Base-by-base conservation (phyloP, 768 basidiomycete species). In the Naganishia randhawae region DNA sequence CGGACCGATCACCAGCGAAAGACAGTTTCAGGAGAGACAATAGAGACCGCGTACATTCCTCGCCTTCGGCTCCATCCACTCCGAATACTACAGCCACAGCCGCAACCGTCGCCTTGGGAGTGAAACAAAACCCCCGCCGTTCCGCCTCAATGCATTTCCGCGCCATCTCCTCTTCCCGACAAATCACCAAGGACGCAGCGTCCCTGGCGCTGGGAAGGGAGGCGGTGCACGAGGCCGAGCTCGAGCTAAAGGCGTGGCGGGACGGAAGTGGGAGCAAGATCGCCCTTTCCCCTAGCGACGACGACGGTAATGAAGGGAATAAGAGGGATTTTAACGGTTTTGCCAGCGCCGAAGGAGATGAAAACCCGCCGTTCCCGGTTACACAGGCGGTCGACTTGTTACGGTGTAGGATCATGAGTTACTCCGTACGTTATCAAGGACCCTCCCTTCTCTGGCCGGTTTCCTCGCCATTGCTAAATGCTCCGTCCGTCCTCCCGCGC, bases 221-320 rank as follows among this genome's bases (percentile, higher is more conserved):
- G 76, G 92, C 92, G 2, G 82, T 95, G 19, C 82, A 93, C 55
- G 94, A 97, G 81, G 94, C 94, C 0, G 94, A 97, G 76, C 84
- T 97, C 50, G 94, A 96, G 78, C 79, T 96, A 52, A 85, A 91
- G 75, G 91, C 91, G 9, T 93, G 93, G 82, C 62, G 31, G 65
- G 66, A 22, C 37, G 32, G 27, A 31, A 51, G 11, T 16, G 25
- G n/a, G 11, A n/a, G n/a, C n/a, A n/a, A n/a, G n/a, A n/a, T n/a
- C n/a, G n/a, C n/a, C n/a, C n/a, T n/a, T n/a, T n/a, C n/a, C n/a
- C n/a, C n/a, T n/a, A n/a, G n/a, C n/a, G n/a, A n/a, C n/a, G n/a
- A n/a, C n/a, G n/a, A n/a, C 19, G 45, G 45, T 4, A 22, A 22
- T 48, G 45, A 11, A 3, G 25, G 45, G n/a, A n/a, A 22, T 11